Evolutionary conservation across 352 stramenopile species (phyloP), one percentile per base, ranked within the genome.

Genomic region (Phytophthora vignae): DNA sequence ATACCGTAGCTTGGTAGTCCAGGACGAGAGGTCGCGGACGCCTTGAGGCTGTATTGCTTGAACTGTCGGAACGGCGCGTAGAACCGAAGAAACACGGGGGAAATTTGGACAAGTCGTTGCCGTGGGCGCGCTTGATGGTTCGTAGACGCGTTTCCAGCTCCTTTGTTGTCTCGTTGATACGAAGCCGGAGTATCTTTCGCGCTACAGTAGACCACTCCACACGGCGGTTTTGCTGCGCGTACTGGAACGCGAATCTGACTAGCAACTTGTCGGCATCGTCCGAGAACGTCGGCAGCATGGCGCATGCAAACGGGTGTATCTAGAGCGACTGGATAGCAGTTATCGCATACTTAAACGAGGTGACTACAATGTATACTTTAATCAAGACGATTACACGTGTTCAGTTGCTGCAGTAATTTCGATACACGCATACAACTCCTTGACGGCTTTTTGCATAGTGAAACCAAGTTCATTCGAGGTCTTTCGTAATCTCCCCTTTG

Each of bases 261-360:
- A 67, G 60, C 31, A 57, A 22, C 19, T 57, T 65, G 31, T 65
- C 46, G 11, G 29, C 46, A 57, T 57, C 27, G 31, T 65, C 59
- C 4, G 59, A 49, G 59, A 65, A 65, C 59, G 29, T 49, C 36
- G 59, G 59, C 48, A 48, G 59, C 59, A 52, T 65, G 44, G 21
- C 12, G 27, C 27, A 31, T 7, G 27, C 27, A 31, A 31, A 31
- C 27, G 27, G 33, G 33, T 40, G 33, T 40, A 40, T 14, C 8
- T 38, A 48, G 33, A 57, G 21, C 12, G 48, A 63, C 4, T 44
- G 22, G 21, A 63, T 22, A 54, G 21, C 3, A 31, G 25, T 4
- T 15, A n/a, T 55, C 4, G 2, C 17, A 58, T 65, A 65, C n/a
- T 65, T 52, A 40, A 40, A 40, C 33, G 33, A 40, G 33, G 33